These are phyloP conservation scores for Carex arenaria DNA, from an alignment of 202 grass and related monocot species.

Conservation along the genomic window DNA sequence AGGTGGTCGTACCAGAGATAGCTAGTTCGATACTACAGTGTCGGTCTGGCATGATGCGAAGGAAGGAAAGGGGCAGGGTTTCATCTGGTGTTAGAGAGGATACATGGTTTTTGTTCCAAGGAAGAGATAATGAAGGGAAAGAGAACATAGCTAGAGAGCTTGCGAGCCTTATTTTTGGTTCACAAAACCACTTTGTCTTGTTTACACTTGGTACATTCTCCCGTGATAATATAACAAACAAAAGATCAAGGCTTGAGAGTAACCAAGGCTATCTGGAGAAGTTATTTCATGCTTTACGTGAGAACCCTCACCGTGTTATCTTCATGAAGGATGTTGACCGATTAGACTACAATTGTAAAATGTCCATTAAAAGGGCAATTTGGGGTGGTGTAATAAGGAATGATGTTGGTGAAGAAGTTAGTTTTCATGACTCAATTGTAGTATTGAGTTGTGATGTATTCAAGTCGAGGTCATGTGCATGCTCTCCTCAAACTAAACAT, in stretches of 20 bases:
- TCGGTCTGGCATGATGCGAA: conserved; percentile 61
- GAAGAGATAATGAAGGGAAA: conserved; percentile 50
- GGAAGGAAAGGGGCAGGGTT: conserved; percentile 15
- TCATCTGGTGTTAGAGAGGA: conserved; percentile 15
- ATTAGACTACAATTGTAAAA: conserved; percentile 33
- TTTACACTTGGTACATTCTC: conserved; percentile 26
- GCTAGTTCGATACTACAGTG: conserved; percentile 63
- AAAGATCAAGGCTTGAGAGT: conserved; percentile 43
- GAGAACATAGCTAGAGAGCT: conserved; percentile 57
- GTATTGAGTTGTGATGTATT: conserved; percentile 56
- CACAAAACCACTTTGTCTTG: conserved; percentile 27
- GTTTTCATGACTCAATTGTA: conserved; percentile 59
- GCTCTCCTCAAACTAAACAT: conserved; percentile 41
- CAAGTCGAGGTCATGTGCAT: conserved; percentile 31
- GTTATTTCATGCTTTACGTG: conserved; percentile 32
- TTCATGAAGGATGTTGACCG: conserved; percentile 54
- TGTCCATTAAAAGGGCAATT: conserved; percentile 42
- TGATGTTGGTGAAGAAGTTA: conserved; percentile 27
- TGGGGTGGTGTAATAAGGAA: conserved; percentile 31
- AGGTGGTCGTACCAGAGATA: conserved; percentile 39
- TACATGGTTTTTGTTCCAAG: conserved; percentile 83
- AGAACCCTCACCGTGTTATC: conserved; percentile 65
- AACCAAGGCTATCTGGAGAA: conserved; percentile 18
- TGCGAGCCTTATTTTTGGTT: conserved; percentile 65
- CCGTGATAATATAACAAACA: conserved; percentile 25